phyloP scores from a whole-genome alignment of 495 filamentous ascomycete species.

The Aspergillus olivimuriae region DNA sequence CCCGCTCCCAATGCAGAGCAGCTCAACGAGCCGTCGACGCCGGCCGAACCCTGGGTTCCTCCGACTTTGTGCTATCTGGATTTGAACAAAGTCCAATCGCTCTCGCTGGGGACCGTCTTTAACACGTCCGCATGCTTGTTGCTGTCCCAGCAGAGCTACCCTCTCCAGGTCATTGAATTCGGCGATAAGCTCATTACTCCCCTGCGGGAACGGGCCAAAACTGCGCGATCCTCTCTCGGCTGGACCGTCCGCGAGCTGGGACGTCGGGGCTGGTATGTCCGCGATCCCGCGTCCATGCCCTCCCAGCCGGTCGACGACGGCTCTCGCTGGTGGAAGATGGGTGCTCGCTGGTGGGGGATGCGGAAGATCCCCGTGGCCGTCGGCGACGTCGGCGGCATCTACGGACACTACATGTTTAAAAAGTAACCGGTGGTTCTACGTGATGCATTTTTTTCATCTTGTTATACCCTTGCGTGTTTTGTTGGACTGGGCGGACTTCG shows the following conservation, averaged over 20 bases:
- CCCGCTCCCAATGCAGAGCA: constrained; percentile 23
- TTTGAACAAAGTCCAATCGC: constrained; percentile 52
- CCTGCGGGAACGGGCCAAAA: constrained; percentile 46
- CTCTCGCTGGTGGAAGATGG: constrained; percentile 75
- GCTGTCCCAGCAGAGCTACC: constrained; percentile 55
- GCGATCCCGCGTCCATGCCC: constrained; percentile 39
- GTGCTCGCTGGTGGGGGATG: constrained; percentile 83
- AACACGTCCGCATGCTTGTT: constrained; percentile 48
- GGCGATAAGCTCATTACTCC: constrained; percentile 62
- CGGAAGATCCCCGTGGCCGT: constrained; percentile 74
- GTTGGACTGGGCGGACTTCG: neutral
- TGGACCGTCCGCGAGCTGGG: constrained; percentile 68
- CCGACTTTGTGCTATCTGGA: constrained; percentile 74
- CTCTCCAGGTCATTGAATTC: constrained; percentile 76
- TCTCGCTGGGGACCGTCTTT: constrained; percentile 59
- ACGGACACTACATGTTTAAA: constrained; percentile 82
- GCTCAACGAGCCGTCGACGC: too few species aligned
- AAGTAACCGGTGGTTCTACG: constrained; percentile 34
- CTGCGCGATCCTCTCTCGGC: constrained; percentile 45
- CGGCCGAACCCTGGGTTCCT: constrained; percentile 46
- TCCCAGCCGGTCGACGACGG: constrained; percentile 39
- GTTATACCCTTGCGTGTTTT: too few species aligned
- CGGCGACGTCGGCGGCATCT: constrained; percentile 77
- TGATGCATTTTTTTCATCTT: constrained; percentile 12
- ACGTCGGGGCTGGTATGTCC: constrained; percentile 64